Evolutionary conservation across 192 early-diverging fungal species (phyloP).

Genomic region (Entomortierella chlamydospora): DNA sequence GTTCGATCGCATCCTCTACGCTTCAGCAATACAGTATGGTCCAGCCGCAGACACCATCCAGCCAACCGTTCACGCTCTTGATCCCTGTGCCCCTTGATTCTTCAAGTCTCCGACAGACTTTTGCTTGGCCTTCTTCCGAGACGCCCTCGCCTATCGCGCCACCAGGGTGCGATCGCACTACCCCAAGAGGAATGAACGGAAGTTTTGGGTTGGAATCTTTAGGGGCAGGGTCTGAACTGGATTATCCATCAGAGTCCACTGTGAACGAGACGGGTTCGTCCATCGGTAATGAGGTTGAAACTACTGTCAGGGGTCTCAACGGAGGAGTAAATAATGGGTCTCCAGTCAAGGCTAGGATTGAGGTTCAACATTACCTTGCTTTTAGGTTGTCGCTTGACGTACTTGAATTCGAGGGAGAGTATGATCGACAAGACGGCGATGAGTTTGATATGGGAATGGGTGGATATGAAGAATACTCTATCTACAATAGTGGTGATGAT

Average conservation of each 20-base stretch:
- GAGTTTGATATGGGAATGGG: not conserved
- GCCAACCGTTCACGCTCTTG: constrained; percentile 30
- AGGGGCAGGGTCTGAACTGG: constrained; percentile 11
- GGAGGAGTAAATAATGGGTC: not conserved
- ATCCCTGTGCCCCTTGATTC: constrained; percentile 26
- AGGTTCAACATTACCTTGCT: constrained; percentile 40
- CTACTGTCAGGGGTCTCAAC: not conserved
- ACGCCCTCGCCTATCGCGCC: constrained; percentile 3
- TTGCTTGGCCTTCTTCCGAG: constrained; percentile 30
- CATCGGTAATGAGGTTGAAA: not conserved
- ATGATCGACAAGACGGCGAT: constrained; percentile 24
- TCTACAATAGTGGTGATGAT: not conserved
- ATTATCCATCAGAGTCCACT: constrained; percentile 9
- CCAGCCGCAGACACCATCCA: not conserved
- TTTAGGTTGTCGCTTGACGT: constrained; percentile 41
- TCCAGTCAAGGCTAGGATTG: constrained; percentile 23
- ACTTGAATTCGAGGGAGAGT: constrained; percentile 39
- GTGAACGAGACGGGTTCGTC: not conserved
- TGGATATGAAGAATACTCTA: not conserved
- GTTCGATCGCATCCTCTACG: not conserved
- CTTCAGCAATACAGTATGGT: not conserved
- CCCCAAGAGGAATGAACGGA: not conserved
- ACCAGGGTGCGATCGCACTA: not conserved
- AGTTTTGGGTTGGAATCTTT: not conserved
- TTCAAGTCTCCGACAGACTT: constrained; percentile 28